Evolutionary conservation across 164 flowering plant genomes (phyloP).

Genomic region (Litsea cubeba): DNA sequence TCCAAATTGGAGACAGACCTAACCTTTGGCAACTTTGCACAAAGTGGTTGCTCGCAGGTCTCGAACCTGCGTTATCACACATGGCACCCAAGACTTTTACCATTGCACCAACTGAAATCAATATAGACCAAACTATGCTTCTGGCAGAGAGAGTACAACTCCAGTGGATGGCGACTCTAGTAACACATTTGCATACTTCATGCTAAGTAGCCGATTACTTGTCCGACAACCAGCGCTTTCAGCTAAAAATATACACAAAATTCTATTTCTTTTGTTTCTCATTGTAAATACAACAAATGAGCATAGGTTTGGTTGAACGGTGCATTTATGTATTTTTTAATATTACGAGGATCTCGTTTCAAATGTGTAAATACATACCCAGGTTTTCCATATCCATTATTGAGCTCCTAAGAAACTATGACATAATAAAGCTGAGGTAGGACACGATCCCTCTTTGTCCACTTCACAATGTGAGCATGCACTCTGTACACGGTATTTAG

Average conservation of each 20-base stretch:
- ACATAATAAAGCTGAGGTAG: conserved; percentile 86
- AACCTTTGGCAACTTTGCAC: too few relatives aligned
- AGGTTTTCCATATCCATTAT: conserved; percentile 66
- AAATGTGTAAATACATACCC: conserved; percentile 50
- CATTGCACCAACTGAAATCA: conserved; percentile 51
- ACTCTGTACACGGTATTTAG: conserved; percentile 35
- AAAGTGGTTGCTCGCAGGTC: too few relatives aligned
- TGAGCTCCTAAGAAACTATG: conserved; percentile 53
- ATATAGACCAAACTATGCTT: conserved; percentile 50
- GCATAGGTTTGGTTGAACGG: background rate
- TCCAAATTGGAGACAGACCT: too few relatives aligned
- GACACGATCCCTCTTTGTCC: conserved; percentile 60
- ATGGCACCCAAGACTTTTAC: too few relatives aligned
- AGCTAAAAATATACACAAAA: conserved; percentile 41
- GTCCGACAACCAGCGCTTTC: conserved; percentile 88
- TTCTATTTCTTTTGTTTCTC: background rate
- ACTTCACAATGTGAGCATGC: conserved; percentile 56
- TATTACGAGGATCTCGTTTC: background rate
- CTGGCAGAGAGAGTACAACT: conserved; percentile 50
- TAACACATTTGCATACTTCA: conserved; percentile 87
- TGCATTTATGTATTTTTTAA: background rate
- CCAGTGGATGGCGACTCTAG: conserved; percentile 68
- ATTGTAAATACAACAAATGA: background rate
- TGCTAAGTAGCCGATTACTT: conserved; percentile 83
- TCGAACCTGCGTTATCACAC: too few relatives aligned